These are phyloP conservation scores for Acanthamoeba triangularis DNA, from an alignment of 208 protist genomes.

Conservation along the genomic window DNA sequence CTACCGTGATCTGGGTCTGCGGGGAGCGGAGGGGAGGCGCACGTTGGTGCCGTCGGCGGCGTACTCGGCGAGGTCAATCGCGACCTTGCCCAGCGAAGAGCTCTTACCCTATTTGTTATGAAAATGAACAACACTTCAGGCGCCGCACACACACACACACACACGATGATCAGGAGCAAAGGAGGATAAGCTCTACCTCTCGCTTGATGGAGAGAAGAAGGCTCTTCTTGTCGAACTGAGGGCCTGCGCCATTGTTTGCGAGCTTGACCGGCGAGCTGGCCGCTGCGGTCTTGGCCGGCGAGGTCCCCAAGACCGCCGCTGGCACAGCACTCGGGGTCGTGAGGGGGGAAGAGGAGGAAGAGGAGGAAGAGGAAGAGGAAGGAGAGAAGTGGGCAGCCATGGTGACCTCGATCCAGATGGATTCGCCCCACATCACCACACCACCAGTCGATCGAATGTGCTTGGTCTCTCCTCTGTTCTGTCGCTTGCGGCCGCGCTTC, in stretches of 20 bases:
- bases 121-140: background rate
- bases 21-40: background rate
- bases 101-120: conserved; percentile 8
- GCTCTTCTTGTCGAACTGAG: background rate
- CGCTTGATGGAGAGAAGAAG: background rate
- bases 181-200: background rate
- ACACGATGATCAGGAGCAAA: background rate
- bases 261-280: background rate
- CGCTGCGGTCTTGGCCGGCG: background rate
- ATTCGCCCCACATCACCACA: conserved; percentile 61
- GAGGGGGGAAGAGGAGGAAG: background rate
- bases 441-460: conserved; percentile 15
- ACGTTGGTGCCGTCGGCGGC: conserved; percentile 46
- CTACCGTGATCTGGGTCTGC: background rate
- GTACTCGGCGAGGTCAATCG: conserved; percentile 7
- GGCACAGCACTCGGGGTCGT: background rate
- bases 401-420: conserved; percentile 19
- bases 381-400: background rate
- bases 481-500: conserved; percentile 13
- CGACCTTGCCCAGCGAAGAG: conserved; percentile 20
- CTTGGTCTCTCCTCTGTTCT: background rate
- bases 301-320: background rate
- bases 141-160: background rate
- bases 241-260: background rate
- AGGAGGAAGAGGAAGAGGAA: background rate